These are phyloP conservation scores for Penicillium atrosanguineum DNA, from an alignment of 495 filamentous ascomycete species.

Conservation along the genomic window DNA sequence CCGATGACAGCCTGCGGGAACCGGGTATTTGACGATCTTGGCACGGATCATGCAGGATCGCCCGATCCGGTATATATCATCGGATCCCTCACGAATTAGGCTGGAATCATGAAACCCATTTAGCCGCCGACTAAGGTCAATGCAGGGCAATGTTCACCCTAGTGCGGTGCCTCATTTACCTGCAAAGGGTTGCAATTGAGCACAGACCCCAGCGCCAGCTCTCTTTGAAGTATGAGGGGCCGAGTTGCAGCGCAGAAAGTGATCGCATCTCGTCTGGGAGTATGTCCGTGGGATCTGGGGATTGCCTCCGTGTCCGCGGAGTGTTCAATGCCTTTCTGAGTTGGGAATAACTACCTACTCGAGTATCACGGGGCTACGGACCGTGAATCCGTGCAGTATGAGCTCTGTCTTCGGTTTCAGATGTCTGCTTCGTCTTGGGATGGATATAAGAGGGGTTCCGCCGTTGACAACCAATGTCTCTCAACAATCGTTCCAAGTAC, in stretches of 20 bases:
- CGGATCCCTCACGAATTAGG: background rate
- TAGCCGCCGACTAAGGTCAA: conserved; percentile 8
- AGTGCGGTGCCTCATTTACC: no score
- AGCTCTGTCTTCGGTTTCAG: background rate
- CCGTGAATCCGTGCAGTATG: conserved; percentile 11
- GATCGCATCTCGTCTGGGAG: conserved; percentile 1
- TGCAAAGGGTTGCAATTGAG: no score
- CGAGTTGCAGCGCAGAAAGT: conserved; percentile 1
- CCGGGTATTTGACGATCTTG: conserved; percentile 8
- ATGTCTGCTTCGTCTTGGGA: background rate
- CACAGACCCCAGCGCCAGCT: no score
- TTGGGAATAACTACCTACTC: conserved; percentile 9
- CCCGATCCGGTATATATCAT: conserved; percentile 3
- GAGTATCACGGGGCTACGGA: conserved; percentile 13
- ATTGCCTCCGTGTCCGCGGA: conserved; percentile 28
- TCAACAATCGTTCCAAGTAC: background rate
- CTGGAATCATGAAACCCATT: conserved; percentile 1
- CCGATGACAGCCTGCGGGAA: conserved; percentile 17
- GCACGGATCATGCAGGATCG: conserved; percentile 12
- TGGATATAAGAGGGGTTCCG: conserved; percentile 7
- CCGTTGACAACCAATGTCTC: background rate
- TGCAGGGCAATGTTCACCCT: background rate
- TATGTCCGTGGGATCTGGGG: conserved; percentile 4
- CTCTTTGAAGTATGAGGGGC: conserved; percentile 1
- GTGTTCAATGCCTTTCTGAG: conserved; percentile 10